Base-by-base conservation (phyloP, 495 filamentous ascomycete genomes). In the Acidomyces sp. region DNA sequence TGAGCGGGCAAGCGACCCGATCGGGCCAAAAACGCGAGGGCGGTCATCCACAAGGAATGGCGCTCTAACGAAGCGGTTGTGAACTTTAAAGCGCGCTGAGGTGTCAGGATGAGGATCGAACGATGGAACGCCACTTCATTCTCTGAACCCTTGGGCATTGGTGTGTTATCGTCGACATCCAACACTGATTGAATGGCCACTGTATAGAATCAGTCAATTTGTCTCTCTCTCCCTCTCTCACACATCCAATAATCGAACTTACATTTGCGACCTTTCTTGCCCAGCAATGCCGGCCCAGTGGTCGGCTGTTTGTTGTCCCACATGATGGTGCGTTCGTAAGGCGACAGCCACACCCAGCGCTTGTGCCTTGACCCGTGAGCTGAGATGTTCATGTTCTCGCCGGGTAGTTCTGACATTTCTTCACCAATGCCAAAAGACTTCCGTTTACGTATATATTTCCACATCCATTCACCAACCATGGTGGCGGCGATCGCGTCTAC, bases 391-490 rank as follows among this genome's bases (percentile, higher is more conserved):
- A 52, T 71, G 71, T 40, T 56, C 51, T 44, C 21, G 12, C 27
- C 19, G 6, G 28, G 28, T 12, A 42, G 24, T 18, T 52, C 59
- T 3, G 36, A 45, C 22, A 72, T 69, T 23, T 67, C 63, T 39
- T 96, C 87, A 3, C 73, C 62, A 30, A 92, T 77, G 25, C 82
- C 81, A 60, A 97, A 96, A 1, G 90, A 90, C 60, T 83, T 94
- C 47, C 90, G 74, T 56, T 85, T 75, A 28, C 90, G 74, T 28
- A 96, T 82, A 55, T 96, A 96, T 55, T 97, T 97, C 72, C 80
- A 96, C 90, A 97, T 96, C 90, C 90, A 97, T 54, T 96, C 90
- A 23, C 90, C 90, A 32, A 96, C 85, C 90, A 96, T 97, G 4
- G 90, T 94, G 51, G 93, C 84, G 3, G 90, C 86, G 61, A 97